These are phyloP conservation scores for Smittium culicis DNA, from an alignment of 371 early-diverging fungal genomes.

Conservation along the genomic window DNA sequence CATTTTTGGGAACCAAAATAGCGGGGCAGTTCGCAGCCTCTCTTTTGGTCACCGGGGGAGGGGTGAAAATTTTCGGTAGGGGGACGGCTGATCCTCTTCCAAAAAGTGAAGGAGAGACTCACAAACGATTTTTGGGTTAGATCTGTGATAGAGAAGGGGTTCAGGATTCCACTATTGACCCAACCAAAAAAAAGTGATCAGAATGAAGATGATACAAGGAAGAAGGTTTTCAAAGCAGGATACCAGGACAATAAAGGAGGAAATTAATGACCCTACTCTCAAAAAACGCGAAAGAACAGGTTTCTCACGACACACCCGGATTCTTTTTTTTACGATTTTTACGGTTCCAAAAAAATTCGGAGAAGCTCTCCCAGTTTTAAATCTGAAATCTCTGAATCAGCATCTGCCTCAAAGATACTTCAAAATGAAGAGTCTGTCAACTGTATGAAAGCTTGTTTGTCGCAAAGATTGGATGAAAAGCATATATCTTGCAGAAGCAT, in stretches of 20 bases:
- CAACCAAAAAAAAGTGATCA: background rate
- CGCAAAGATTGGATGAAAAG: constrained; percentile 22
- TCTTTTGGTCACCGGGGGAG: background rate
- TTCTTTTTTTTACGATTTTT: background rate
- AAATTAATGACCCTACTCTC: background rate
- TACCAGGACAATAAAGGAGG: background rate
- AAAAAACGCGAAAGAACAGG: background rate
- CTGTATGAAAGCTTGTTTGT: constrained; percentile 21
- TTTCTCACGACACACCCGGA: background rate
- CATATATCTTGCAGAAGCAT: constrained; percentile 28
- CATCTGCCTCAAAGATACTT: constrained; percentile 6
- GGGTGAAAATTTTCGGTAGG: background rate
- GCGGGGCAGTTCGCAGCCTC: background rate
- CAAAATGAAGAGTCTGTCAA: constrained; percentile 19
- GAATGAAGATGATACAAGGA: background rate
- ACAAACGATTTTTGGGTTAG: background rate
- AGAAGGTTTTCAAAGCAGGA: background rate
- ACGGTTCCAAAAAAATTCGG: background rate
- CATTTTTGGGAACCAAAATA: background rate
- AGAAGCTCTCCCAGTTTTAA: background rate
- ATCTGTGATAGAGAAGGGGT: background rate
- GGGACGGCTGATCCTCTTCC: background rate
- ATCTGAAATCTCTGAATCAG: background rate
- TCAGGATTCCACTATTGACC: background rate
- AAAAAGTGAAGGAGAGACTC: background rate